A percentile compares a stretch with the other conserved stretches of the same genome.
phyloP scores from a whole-genome alignment of 2,329 filamentous ascomycete genomes.

The Trichoderma cornu-damae region DNA sequence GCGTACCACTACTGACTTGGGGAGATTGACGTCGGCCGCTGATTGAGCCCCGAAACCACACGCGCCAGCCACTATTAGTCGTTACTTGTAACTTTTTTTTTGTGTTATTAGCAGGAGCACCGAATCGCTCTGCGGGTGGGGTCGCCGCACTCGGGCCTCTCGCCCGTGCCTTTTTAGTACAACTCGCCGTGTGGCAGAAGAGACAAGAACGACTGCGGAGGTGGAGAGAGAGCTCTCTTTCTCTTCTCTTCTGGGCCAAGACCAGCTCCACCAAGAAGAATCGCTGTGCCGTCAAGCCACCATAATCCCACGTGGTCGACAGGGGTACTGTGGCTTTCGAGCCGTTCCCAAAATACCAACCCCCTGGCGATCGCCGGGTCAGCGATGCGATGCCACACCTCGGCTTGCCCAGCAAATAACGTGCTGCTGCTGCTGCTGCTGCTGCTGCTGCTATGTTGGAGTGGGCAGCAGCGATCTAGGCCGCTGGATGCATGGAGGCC shows the following conservation, averaged over 20 bases:
- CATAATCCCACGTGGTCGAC: conserved; percentile 17
- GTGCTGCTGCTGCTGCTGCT: no score
- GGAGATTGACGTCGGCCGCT: background rate
- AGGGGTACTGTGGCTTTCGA: conserved; percentile 15
- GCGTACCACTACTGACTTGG: no score
- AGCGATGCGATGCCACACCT: conserved; percentile 17
- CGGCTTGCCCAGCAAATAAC: background rate
- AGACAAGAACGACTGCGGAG: background rate
- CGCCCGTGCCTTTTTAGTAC: background rate
- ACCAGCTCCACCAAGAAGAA: conserved; percentile 12
- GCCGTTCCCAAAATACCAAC: background rate
- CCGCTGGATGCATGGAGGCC: background rate
- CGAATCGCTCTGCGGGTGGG: background rate
- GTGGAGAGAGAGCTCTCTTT: background rate
- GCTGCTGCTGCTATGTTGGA: background rate
- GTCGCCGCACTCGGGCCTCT: background rate
- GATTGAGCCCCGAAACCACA: conserved; percentile 3
- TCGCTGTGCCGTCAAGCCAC: conserved; percentile 10
- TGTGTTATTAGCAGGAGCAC: background rate
- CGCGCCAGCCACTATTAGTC: background rate
- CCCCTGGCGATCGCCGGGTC: conserved; percentile 18
- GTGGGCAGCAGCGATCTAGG: conserved; percentile 2
- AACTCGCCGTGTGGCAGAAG: background rate
- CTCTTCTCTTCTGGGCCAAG: background rate
- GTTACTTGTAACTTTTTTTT: background rate